Percentiles rank a stretch among this genome's conserved stretches.
Conservation (phyloP, 208 protist species). For the Trichomonas tenax region DNA sequence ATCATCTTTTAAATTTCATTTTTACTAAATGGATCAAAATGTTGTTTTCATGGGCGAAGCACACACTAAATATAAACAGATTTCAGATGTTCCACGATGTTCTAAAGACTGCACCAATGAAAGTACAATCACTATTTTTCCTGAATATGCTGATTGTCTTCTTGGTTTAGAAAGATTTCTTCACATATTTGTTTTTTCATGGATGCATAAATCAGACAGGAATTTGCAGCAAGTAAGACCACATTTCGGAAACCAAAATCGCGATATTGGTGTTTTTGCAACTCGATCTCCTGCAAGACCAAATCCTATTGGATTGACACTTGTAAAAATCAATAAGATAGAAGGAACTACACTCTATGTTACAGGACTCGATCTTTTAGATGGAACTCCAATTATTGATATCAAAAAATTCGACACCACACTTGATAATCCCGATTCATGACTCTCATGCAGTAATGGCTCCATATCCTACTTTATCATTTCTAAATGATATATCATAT, state of each 20-base stretch:
- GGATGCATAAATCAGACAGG: background rate
- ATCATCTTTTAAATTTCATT: background rate
- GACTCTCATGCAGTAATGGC: background rate
- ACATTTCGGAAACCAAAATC: background rate
- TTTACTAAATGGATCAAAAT: background rate
- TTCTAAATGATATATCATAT: too few relatives aligned
- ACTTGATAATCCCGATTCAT: background rate
- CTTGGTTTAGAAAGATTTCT: background rate
- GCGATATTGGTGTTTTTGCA: background rate
- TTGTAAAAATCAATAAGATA: background rate
- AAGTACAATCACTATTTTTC: background rate
- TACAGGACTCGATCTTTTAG: background rate
- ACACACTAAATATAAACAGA: background rate
- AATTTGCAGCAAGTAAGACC: background rate
- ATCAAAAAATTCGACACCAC: background rate
- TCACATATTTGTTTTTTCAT: background rate
- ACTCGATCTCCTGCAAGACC: background rate
- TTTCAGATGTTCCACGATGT: background rate
- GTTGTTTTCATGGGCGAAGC: background rate
- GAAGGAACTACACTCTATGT: background rate
- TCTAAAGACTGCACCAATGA: background rate
- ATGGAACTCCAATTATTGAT: constrained; percentile 15
- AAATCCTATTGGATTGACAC: background rate
- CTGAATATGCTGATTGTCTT: background rate
- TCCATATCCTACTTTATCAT: too few relatives aligned